Conservation (phyloP, 2,329 filamentous ascomycete species). For the Pseudopyrenochaeta lycopersici region DNA sequence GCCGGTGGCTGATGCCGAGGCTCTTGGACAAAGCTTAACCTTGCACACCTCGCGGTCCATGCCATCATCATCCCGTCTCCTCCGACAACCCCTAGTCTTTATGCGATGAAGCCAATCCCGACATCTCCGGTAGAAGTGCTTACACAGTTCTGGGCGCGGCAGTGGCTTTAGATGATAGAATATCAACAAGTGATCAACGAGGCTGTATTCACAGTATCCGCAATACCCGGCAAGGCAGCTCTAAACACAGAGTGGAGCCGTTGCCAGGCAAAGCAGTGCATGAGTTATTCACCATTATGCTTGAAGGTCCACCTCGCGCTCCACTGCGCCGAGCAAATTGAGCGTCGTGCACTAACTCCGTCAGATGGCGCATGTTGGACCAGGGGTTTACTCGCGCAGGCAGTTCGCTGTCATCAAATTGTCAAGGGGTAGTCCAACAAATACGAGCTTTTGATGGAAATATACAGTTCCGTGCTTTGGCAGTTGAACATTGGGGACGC, state of each 20-base stretch:
- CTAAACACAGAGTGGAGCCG: neutral
- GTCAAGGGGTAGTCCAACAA: neutral
- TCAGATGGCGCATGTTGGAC: conserved; percentile 10
- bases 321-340: conserved; percentile 9
- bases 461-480: conserved; percentile 2
- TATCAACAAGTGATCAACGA: conserved; percentile 3
- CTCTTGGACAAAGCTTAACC: conserved; percentile 41
- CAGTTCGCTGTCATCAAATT: conserved; percentile 6
- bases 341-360: conserved; percentile 16
- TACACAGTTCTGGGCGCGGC: conserved; percentile 2
- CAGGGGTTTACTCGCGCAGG: conserved; percentile 9
- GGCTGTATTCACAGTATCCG: conserved; percentile 4
- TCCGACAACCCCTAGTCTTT: conserved; percentile 13
- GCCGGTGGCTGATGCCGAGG: conserved; percentile 34
- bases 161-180: conserved; percentile 1
- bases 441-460: neutral
- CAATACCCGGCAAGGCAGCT: conserved; percentile 16
- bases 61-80: conserved; percentile 25
- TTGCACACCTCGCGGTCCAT: conserved; percentile 25
- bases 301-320: neutral
- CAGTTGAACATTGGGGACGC: neutral
- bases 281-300: neutral
- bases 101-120: conserved; percentile 16
- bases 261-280: neutral
- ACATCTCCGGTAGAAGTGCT: conserved; percentile 15